Conservation (phyloP, 179 eudicot genomes). For the Heliamphora ciliata region DNA sequence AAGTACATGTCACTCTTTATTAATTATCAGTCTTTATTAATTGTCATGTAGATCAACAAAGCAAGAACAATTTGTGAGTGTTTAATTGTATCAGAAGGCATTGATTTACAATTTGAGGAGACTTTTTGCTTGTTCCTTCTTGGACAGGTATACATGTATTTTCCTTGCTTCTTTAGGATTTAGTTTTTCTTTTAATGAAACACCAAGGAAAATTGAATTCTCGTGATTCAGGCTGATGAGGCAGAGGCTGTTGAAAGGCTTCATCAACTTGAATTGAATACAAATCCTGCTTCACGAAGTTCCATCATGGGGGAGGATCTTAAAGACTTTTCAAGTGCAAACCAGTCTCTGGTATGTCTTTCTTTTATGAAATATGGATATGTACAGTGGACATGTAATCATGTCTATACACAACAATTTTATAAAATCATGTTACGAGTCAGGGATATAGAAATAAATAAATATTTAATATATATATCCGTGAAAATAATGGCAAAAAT, state of each 20-base stretch:
- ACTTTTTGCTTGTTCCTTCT: conserved; percentile 82
- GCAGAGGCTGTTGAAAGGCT: conserved; percentile 77
- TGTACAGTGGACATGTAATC: not conserved
- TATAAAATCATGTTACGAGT: not conserved
- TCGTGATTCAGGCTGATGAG: conserved; percentile 60
- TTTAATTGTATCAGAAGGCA: conserved; percentile 75
- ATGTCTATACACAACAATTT: not conserved
- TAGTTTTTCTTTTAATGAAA: conserved; percentile 2
- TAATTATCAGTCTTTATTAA: conserved; percentile 16
- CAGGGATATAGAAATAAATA: not conserved
- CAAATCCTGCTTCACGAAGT: conserved; percentile 40
- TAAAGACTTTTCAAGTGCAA: conserved; percentile 44
- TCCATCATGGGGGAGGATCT: conserved; percentile 42
- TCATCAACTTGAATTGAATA: conserved; percentile 45
- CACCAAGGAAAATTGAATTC: not conserved
- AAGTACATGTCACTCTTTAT: conserved; percentile 11
- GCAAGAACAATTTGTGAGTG: conserved; percentile 81
- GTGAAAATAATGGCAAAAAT: not conserved
- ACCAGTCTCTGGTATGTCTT: conserved; percentile 52
- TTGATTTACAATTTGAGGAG: conserved; percentile 88
- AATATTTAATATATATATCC: not conserved
- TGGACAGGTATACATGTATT: conserved; percentile 60
- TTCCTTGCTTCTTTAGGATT: conserved; percentile 9
- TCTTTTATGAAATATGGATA: not conserved
- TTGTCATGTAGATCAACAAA: conserved; percentile 65